Conservation (phyloP, 208 protist genomes). For the Tritrichomonas musculus region DNA sequence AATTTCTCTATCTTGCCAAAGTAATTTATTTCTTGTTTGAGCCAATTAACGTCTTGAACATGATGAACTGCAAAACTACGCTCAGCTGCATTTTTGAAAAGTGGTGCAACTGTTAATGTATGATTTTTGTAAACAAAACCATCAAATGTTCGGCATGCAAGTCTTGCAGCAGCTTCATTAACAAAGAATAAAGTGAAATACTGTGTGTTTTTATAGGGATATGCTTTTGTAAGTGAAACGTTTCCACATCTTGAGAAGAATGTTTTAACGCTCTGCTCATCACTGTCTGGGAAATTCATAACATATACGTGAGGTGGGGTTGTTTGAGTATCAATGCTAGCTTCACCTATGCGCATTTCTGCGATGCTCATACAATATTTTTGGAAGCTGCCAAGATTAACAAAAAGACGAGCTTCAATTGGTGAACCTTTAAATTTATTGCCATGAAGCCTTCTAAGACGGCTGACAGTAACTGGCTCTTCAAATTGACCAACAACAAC, state of each 20-base stretch:
- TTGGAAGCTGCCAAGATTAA: neutral
- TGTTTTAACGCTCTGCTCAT: neutral
- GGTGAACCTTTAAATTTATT: neutral
- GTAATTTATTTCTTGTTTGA: neutral
- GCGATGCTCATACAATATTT: neutral
- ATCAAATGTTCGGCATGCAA: neutral
- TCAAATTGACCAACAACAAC: neutral
- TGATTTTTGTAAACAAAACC: neutral
- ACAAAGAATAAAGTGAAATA: neutral
- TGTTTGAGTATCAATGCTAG: neutral
- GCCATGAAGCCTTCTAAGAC: neutral
- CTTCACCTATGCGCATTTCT: neutral
- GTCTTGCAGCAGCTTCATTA: neutral
- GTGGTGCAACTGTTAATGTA: neutral
- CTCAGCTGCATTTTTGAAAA: neutral
- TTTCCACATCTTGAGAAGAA: neutral
- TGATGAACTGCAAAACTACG: neutral
- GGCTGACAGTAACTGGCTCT: neutral
- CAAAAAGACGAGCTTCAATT: neutral
- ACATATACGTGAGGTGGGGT: neutral
- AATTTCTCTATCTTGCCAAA: neutral
- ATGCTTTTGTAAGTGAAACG: neutral
- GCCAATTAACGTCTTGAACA: neutral
- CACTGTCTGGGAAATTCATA: neutral
- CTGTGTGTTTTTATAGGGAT: neutral